Conservation (phyloP, 1,284 basidiomycete genomes). For the Peniophora sp. region DNA sequence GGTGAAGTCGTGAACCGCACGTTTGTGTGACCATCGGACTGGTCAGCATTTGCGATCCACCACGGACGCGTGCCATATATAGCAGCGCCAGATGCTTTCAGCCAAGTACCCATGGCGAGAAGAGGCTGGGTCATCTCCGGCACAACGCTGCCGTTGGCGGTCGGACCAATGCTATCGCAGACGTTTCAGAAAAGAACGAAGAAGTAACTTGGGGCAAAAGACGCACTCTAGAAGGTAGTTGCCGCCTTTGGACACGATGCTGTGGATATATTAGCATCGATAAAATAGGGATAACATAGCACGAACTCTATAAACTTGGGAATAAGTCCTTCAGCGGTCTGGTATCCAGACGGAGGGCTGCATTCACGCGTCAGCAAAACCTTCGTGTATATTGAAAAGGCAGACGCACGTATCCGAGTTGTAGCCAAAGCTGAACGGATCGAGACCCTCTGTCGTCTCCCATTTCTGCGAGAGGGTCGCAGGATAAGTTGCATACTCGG, state of each 20-base stretch:
- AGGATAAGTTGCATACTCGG: slow-evolving; percentile 46
- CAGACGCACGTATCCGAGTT: slow-evolving; percentile 14
- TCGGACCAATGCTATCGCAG: slow-evolving; percentile 19
- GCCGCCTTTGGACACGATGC: slow-evolving; percentile 14
- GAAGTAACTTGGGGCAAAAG: neutral
- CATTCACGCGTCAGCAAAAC: slow-evolving; percentile 25
- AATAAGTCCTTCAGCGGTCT: slow-evolving; percentile 10
- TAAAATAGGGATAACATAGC: neutral
- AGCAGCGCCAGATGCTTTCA: slow-evolving; percentile 23
- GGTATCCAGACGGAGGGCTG: slow-evolving; percentile 13
- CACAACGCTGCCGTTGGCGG: slow-evolving; percentile 11
- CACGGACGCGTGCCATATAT: slow-evolving; percentile 21
- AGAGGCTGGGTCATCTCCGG: slow-evolving; percentile 10
- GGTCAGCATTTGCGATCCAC: slow-evolving; percentile 9
- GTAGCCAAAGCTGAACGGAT: slow-evolving; percentile 33
- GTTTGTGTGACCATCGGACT: slow-evolving; percentile 5
- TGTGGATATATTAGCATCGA: slow-evolving; percentile 4
- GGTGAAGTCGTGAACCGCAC: slow-evolving; percentile 44
- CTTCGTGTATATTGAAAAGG: slow-evolving; percentile 7
- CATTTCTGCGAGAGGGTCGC: slow-evolving; percentile 39
- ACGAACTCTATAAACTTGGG: slow-evolving; percentile 12
- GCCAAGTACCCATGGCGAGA: slow-evolving; percentile 16
- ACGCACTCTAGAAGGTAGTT: slow-evolving; percentile 13
- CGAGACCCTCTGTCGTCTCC: slow-evolving; percentile 51
- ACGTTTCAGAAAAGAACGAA: neutral